These are phyloP conservation scores for Trametes sp. DNA, from an alignment of 1,284 basidiomycete genomes.

Conservation along the genomic window DNA sequence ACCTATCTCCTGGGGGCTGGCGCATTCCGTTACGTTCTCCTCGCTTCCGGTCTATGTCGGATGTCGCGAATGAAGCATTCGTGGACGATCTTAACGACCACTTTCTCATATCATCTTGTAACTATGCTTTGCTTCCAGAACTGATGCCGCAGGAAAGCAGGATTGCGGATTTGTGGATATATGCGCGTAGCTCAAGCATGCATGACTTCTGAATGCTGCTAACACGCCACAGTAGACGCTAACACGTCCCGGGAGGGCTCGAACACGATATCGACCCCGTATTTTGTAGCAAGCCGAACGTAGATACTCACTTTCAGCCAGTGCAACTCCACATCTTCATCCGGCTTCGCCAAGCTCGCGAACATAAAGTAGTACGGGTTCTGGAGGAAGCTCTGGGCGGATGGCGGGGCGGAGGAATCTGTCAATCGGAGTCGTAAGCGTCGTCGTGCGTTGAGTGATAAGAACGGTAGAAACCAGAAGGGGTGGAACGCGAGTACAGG, in stretches of 20 bases:
- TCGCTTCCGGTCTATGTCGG: background rate
- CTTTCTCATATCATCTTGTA: no score
- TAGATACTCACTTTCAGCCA: conserved; percentile 73
- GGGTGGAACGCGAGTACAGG: background rate
- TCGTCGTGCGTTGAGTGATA: no score
- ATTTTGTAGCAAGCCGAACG: background rate
- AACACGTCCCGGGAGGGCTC: background rate
- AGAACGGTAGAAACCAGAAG: no score
- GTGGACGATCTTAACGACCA: no score
- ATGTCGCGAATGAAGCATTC: no score
- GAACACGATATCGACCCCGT: background rate
- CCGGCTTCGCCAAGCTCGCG: conserved; percentile 86
- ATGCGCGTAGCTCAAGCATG: no score
- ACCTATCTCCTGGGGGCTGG: background rate
- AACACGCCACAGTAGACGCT: background rate
- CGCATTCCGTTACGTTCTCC: background rate
- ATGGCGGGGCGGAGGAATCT: conserved; percentile 32
- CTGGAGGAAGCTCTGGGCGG: conserved; percentile 69
- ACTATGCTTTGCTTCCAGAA: no score
- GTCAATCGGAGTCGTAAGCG: conserved; percentile 3
- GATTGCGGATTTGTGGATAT: background rate
- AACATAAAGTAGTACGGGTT: conserved; percentile 97
- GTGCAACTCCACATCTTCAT: conserved; percentile 92
- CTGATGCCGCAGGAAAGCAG: no score
- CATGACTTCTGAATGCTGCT: background rate